Base-by-base conservation (phyloP, 2,329 filamentous ascomycete genomes). In the Aureobasidium sp. region DNA sequence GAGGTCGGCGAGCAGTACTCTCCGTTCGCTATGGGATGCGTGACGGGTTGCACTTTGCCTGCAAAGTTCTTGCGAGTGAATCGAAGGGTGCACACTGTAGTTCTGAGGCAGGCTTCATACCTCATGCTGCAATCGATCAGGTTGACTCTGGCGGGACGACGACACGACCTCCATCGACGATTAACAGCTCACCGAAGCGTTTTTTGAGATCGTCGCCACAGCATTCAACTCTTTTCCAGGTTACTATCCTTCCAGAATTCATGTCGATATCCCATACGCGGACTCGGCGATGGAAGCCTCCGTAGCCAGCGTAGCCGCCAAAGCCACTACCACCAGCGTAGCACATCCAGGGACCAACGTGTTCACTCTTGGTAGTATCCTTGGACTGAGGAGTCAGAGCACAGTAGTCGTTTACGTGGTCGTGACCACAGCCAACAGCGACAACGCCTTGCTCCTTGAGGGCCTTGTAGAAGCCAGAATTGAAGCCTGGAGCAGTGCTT, bases 331-430 rank as follows among this genome's bases (percentile, higher is more conserved):
- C 93, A 27, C 93, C 93, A 7, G 84, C 91, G 69, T 97, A 97
- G 74, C 93, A 98, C 90, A 98, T 95, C 93, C 93, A 98, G 2
- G 97, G 66, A 4, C 66, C 66, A 2, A 63, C 53, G 7, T 49
- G 40, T 3, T 74, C 68, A 1, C 79, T 83, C 7, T 65, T 61
- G 44, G 66, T 67, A 24, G 48, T 21, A 19, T 38, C 47, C 7
- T 35, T 41, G 10, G 52, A 27, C 14, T 49, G 38, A 6, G 63
- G 63, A 27, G 68, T 66, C 1, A 96, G 77, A 58, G 87, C 84
- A 68, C 93, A 98, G 68, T 96, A 97, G 65, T 98, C 93, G 66
- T 98, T 98, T 59, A 86, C 91, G 66, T 98, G 93, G 65, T 98
- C 93, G 67, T 97, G 91, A 66, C 91, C 91, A 64, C 88, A 94